Evolutionary conservation across 2,329 filamentous ascomycete species (phyloP), one percentile per base, ranked within the genome.

Genomic region (Fusarium musae): DNA sequence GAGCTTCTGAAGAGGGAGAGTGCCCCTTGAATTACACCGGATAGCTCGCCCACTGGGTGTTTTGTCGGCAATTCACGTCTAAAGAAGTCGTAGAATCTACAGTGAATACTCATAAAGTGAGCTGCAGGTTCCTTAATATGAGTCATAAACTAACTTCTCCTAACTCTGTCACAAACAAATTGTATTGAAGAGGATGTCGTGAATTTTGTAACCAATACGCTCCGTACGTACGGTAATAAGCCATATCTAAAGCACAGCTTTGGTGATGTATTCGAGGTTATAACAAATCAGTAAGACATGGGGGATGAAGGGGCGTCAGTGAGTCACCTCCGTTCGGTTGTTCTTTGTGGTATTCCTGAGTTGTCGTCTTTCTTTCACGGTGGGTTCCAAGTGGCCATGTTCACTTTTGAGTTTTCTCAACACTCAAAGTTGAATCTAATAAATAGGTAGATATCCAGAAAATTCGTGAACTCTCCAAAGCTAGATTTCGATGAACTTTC

Each of bases 271-370:
- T 34, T 32, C 11, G 19, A 11, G n/a, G 23, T 26, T 7, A 36
- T 12, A 36, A 28, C 23, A 9, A 6, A 19, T 5, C 15, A 23
- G 23, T 30, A 16, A 13, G 13, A 12, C 12, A 4, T 9, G 13
- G 6, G 13, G 2, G 32, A 6, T 21, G n/a, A 58, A 36, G 8
- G 32, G 4, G 6, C 19, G 16, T 44, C 28, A 12, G n/a, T 32
- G 8, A 12, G 12, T 26, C 13, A 10, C n/a, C 3, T n/a, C 16
- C 1, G 6, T 26, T 36, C 1, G 17, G 9, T 13, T 12, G n/a
- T 36, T 26, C 30, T 47, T 34, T 34, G 40, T 36, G 39, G 17
- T 46, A 30, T 21, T 47, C 13, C 16, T 2, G 12, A 15, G 2
- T 21, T 42, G 19, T 19, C 6, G 19, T 19, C 6, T 32, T 57